Conservation (phyloP, 306 rosid species). For the Fragaria iinumae region DNA sequence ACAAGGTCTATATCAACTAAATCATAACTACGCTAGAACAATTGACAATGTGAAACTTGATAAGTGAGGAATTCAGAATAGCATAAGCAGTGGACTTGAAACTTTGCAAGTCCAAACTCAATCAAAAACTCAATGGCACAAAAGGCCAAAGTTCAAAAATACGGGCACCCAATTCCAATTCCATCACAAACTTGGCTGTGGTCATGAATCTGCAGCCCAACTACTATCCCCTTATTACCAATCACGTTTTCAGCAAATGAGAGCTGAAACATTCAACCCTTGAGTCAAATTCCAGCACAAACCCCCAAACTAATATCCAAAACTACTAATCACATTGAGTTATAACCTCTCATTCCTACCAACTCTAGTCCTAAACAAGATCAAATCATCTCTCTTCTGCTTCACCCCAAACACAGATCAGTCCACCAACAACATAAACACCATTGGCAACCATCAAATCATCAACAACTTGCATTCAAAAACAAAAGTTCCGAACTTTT, state of each 20-base stretch:
- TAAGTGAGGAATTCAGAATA: not conserved
- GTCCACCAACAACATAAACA: slow-evolving; percentile 21
- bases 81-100: not conserved
- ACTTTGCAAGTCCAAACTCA: slow-evolving; percentile 2
- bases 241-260: not conserved
- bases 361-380: slow-evolving; percentile 13
- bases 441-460: slow-evolving; percentile 20
- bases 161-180: not conserved
- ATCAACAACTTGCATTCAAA: slow-evolving; percentile 9
- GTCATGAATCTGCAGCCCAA: not conserved
- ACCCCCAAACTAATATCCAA: not conserved
- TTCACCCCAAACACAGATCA: slow-evolving; percentile 48
- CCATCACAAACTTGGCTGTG: not conserved
- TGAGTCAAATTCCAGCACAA: not conserved
- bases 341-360: not conserved
- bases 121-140: not conserved
- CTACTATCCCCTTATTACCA: not conserved
- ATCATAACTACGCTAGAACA: not conserved
- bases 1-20: not conserved
- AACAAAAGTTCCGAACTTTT: not conserved
- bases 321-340: not conserved
- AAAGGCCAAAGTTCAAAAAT: not conserved
- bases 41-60: not conserved
- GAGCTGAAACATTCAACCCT: slow-evolving; percentile 17
- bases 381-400: slow-evolving; percentile 11